A percentile compares a stretch with the other conserved stretches of the same genome.
These are phyloP conservation scores for Akanthomyces muscarius DNA, from an alignment of 2,329 filamentous ascomycete species.

Conservation along the genomic window DNA sequence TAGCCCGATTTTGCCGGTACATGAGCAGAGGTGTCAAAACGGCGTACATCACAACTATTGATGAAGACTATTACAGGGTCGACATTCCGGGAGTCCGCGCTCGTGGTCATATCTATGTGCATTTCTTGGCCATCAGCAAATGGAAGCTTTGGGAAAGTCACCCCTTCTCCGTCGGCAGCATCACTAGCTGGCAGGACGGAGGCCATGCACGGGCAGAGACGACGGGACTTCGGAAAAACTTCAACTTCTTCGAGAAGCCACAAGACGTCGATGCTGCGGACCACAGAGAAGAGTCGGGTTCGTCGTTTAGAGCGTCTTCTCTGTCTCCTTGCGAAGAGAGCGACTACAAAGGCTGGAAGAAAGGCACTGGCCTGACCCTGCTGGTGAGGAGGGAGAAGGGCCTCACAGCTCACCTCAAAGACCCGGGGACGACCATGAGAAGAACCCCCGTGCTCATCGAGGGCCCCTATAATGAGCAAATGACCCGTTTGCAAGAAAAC, in stretches of 20 bases:
- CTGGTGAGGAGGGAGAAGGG: conserved; percentile 26
- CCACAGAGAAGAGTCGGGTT: not conserved
- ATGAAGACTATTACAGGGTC: conserved; percentile 28
- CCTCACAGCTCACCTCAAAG: conserved; percentile 23
- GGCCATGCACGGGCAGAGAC: not conserved
- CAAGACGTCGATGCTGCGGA: not conserved
- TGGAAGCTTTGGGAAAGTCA: conserved; percentile 32
- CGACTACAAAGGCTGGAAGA: not conserved
- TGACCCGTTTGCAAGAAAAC: conserved; percentile 14
- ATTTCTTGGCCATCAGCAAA: conserved; percentile 26
- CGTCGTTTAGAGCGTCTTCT: not conserved
- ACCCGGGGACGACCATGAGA: no score
- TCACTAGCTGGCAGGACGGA: conserved; percentile 16
- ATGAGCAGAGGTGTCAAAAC: conserved; percentile 23
- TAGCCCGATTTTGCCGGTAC: conserved; percentile 21
- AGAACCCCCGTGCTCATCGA: no score
- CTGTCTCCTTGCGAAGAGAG: not conserved
- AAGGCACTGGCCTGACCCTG: conserved; percentile 24
- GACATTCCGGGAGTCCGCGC: conserved; percentile 26
- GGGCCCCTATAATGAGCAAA: not conserved
- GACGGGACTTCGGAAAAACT: not conserved
- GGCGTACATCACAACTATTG: conserved; percentile 25
- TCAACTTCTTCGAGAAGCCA: not conserved
- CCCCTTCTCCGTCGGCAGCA: conserved; percentile 28
- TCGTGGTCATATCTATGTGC: conserved; percentile 28